These are phyloP conservation scores for Detonula confervacea DNA, from an alignment of 352 stramenopile genomes.

Conservation along the genomic window DNA sequence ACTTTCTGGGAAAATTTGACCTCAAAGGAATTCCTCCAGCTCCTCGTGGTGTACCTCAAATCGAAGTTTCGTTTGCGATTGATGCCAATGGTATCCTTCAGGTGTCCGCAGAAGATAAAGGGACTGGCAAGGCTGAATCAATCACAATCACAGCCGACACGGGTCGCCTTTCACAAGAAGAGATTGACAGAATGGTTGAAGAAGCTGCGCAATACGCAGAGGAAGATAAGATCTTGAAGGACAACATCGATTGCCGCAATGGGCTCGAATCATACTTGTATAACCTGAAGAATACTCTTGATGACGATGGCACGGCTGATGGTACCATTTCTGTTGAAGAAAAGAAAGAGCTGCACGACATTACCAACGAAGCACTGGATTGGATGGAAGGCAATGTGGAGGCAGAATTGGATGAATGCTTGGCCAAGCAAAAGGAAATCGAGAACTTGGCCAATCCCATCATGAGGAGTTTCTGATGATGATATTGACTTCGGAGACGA, in stretches of 20 bases:
- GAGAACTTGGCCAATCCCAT: constrained; percentile 98
- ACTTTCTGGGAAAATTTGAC: constrained; percentile 94
- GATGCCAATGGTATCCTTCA: constrained; percentile 98
- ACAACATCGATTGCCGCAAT: constrained; percentile 96
- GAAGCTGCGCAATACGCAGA: constrained; percentile 99
- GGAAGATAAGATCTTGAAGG: constrained; percentile 97
- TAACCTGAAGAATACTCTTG: constrained; percentile 84
- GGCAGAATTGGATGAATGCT: constrained; percentile 97
- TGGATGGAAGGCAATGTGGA: constrained; percentile 99
- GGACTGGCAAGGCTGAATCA: constrained; percentile 96
- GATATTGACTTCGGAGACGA: constrained; percentile 91
- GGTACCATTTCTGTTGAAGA: constrained; percentile 97
- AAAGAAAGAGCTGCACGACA: constrained; percentile 89
- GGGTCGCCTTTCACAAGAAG: constrained; percentile 96
- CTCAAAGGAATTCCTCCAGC: constrained; percentile 96
- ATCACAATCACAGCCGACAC: constrained; percentile 98
- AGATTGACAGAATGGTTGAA: constrained; percentile 99
- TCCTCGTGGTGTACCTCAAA: constrained; percentile 94
- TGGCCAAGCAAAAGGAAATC: constrained; percentile 98
- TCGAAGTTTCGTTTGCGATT: constrained; percentile 99
- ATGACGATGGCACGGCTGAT: constrained; percentile 90
- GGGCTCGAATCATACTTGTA: constrained; percentile 95
- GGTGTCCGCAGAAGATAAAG: constrained; percentile 97
- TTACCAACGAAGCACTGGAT: constrained; percentile 97
- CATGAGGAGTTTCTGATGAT: constrained; percentile 96